Conservation (phyloP, 148 eudicot genomes). For the Cornus controversa region DNA sequence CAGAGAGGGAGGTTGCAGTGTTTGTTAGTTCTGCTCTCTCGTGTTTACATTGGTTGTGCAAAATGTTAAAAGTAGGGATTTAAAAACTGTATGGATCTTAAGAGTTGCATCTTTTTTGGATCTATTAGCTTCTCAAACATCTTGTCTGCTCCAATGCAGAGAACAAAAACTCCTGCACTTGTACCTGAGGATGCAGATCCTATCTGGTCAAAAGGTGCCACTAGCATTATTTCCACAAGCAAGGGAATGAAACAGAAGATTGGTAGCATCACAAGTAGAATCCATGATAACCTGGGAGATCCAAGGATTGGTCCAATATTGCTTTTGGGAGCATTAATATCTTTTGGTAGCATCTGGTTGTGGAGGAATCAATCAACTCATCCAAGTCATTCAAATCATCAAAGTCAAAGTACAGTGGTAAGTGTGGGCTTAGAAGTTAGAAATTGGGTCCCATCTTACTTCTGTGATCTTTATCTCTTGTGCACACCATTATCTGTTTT, state of each 20-base stretch:
- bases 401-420: slow-evolving; percentile 42
- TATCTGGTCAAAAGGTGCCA: slow-evolving; percentile 58
- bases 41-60: neutral
- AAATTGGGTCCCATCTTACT: neutral
- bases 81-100: too few relatives aligned
- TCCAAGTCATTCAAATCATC: slow-evolving; percentile 30
- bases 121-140: slow-evolving; percentile 3
- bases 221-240: slow-evolving; percentile 50
- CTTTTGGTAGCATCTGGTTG: slow-evolving; percentile 76
- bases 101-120: neutral
- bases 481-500: neutral
- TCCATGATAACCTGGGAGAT: slow-evolving; percentile 45
- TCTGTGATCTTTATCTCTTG: neutral
- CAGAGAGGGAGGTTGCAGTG: neutral
- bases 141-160: slow-evolving; percentile 40
- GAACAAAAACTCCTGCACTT: slow-evolving; percentile 73
- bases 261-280: slow-evolving; percentile 25
- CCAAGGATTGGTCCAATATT: slow-evolving; percentile 80
- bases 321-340: slow-evolving; percentile 79
- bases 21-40: neutral
- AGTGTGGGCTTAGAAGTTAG: slow-evolving; percentile 11
- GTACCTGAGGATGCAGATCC: slow-evolving; percentile 71
- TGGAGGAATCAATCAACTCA: slow-evolving; percentile 50
- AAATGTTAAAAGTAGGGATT: neutral
- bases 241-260: slow-evolving; percentile 47